These are phyloP conservation scores for Neurospora sp. DNA, from an alignment of 495 filamentous ascomycete genomes.

Conservation along the genomic window DNA sequence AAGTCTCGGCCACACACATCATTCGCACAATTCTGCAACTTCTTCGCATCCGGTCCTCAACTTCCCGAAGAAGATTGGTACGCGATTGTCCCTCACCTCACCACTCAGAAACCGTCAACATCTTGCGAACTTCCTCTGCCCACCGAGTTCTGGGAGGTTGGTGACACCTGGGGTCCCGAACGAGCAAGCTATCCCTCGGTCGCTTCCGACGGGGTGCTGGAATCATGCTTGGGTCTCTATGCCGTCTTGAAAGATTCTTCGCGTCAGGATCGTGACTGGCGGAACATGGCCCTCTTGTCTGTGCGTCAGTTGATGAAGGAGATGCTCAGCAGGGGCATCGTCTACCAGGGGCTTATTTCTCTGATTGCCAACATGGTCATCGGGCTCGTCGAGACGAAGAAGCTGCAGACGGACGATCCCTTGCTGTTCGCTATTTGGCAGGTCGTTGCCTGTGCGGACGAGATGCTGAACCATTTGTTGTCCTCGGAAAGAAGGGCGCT, in stretches of 20 bases:
- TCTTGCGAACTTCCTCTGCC: neutral
- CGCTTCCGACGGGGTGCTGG: neutral
- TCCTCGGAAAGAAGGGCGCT: neutral
- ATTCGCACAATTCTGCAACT: neutral
- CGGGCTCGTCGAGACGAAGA: neutral
- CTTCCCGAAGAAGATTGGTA: neutral
- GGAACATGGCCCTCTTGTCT: neutral
- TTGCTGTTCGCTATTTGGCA: neutral
- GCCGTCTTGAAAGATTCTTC: neutral
- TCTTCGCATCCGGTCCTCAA: neutral
- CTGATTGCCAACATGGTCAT: neutral
- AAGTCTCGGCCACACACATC: neutral
- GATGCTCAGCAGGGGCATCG: neutral
- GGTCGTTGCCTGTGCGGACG: neutral
- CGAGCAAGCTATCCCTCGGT: neutral
- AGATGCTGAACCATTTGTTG: neutral
- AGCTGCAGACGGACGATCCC: neutral
- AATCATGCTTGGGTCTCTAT: neutral
- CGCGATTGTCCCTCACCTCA: neutral
- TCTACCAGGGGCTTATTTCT: neutral
- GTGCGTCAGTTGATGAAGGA: neutral
- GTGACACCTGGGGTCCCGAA: neutral
- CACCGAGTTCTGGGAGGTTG: neutral
- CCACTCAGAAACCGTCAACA: neutral
- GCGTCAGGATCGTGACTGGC: neutral